Evolutionary conservation across 169 alveolate genomes (phyloP).

Genomic region (Plasmodium vivax): DNA sequence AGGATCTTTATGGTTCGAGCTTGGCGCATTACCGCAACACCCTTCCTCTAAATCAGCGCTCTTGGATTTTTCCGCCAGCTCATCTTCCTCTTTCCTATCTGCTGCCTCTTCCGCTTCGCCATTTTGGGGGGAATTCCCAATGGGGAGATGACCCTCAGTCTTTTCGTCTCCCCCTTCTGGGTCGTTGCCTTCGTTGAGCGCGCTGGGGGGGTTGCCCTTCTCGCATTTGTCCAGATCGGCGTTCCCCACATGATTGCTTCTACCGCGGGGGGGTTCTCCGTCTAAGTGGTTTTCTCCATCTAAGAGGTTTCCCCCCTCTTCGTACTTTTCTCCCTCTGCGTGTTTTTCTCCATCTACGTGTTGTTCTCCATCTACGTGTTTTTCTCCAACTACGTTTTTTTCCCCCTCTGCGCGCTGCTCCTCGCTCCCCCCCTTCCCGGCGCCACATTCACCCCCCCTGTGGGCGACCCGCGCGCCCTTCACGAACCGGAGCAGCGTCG

Average conservation of each 20-base stretch:
- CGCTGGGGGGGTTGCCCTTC: not conserved
- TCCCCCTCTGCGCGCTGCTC: not conserved
- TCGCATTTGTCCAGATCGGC: not conserved
- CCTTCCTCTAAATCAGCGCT: not conserved
- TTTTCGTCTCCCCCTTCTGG: not conserved
- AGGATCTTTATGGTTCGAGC: not conserved
- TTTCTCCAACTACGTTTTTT: not conserved
- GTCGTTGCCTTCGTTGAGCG: not conserved
- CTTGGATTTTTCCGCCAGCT: not conserved
- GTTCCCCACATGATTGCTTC: not conserved
- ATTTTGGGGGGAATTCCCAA: not conserved
- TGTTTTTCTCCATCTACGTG: not conserved
- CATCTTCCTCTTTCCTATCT: not conserved
- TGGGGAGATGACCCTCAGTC: not conserved
- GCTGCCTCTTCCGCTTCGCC: not conserved
- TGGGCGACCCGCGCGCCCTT: not conserved
- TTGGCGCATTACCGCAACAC: not conserved
- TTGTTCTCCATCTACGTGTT: not conserved
- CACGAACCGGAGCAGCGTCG: not conserved
- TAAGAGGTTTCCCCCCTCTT: not conserved
- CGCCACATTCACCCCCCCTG: not conserved
- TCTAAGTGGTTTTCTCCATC: not conserved
- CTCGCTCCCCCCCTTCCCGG: not conserved
- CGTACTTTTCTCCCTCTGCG: not conserved
- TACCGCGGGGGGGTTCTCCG: not conserved